Percentiles rank a stretch among this genome's conserved stretches.
Conservation (phyloP, 768 basidiomycete species). For the Trametes maxima region DNA sequence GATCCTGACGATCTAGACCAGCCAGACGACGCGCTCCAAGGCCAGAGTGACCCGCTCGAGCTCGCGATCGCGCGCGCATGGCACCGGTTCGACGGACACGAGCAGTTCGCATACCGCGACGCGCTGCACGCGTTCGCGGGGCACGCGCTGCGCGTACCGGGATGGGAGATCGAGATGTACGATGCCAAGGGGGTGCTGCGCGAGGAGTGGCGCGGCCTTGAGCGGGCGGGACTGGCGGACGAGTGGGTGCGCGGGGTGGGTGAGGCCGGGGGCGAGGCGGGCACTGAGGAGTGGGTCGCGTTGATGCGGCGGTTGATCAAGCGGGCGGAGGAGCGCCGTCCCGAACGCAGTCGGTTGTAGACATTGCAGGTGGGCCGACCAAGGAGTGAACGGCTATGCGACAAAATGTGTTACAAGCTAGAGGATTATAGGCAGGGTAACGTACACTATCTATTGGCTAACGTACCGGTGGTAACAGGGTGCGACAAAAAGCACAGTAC, state of each 20-base stretch:
- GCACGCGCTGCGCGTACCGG: slow-evolving; percentile 40
- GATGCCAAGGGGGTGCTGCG: slow-evolving; percentile 49
- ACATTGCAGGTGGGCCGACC: background rate
- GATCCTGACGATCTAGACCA: background rate
- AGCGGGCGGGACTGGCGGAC: slow-evolving; percentile 56
- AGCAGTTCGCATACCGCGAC: slow-evolving; percentile 74
- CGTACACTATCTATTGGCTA: slow-evolving; percentile 7
- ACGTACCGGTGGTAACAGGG: background rate
- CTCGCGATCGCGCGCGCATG: slow-evolving; percentile 53
- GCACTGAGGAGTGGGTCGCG: slow-evolving; percentile 62
- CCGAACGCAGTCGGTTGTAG: slow-evolving; percentile 16
- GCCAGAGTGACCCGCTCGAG: slow-evolving; percentile 35
- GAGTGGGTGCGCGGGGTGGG: slow-evolving; percentile 69
- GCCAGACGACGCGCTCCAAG: background rate
- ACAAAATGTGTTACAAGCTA: background rate
- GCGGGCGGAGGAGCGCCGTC: slow-evolving; percentile 31
- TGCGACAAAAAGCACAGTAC: background rate
- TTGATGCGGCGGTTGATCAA: slow-evolving; percentile 41
- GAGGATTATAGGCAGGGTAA: background rate
- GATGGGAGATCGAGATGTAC: slow-evolving; percentile 66
- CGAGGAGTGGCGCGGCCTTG: slow-evolving; percentile 59
- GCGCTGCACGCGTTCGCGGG: slow-evolving; percentile 47
- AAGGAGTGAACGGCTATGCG: background rate
- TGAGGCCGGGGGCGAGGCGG: slow-evolving; percentile 56
- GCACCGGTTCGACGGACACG: slow-evolving; percentile 50